phyloP scores from a whole-genome alignment of 352 stramenopile genomes.

The Phytopythium chamaehyphon region DNA sequence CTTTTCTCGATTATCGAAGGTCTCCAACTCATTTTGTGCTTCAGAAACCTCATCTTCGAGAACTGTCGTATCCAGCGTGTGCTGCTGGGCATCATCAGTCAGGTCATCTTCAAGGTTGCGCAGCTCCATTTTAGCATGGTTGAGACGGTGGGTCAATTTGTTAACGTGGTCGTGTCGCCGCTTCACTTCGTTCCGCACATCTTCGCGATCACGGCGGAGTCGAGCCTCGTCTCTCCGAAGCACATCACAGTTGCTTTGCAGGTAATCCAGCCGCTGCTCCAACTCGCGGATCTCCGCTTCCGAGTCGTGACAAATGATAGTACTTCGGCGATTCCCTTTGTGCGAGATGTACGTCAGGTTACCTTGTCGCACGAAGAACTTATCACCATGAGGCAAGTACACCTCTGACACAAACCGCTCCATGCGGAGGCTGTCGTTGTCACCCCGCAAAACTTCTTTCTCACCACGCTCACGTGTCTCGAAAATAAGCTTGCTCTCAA shows the following conservation, averaged over 20 bases:
- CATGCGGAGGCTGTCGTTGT: constrained; percentile 60
- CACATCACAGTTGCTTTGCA: constrained; percentile 40
- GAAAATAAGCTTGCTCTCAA: constrained; percentile 72
- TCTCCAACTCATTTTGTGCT: constrained; percentile 40
- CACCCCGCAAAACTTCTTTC: constrained; percentile 41
- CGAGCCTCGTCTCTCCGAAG: constrained; percentile 48
- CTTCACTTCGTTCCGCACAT: constrained; percentile 29
- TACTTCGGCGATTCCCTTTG: constrained; percentile 52
- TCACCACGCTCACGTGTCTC: constrained; percentile 57
- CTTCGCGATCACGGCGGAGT: constrained; percentile 44
- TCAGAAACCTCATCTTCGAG: constrained; percentile 67
- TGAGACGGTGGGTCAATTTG: constrained; percentile 44
- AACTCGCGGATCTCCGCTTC: constrained; percentile 60
- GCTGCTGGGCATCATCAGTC: constrained; percentile 53
- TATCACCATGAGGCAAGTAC: constrained; percentile 66
- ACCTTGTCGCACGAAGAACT: constrained; percentile 68
- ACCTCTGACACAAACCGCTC: constrained; percentile 63
- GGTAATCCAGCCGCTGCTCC: constrained; percentile 40
- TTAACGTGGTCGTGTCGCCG: constrained; percentile 55
- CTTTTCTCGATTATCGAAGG: constrained; percentile 31
- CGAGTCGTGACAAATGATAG: constrained; percentile 73
- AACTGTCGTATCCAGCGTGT: constrained; percentile 66
- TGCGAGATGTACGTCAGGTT: constrained; percentile 83
- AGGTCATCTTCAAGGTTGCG: constrained; percentile 68
- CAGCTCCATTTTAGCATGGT: constrained; percentile 51